phyloP scores from a whole-genome alignment of 768 basidiomycete species.

The Galerina marginata region DNA sequence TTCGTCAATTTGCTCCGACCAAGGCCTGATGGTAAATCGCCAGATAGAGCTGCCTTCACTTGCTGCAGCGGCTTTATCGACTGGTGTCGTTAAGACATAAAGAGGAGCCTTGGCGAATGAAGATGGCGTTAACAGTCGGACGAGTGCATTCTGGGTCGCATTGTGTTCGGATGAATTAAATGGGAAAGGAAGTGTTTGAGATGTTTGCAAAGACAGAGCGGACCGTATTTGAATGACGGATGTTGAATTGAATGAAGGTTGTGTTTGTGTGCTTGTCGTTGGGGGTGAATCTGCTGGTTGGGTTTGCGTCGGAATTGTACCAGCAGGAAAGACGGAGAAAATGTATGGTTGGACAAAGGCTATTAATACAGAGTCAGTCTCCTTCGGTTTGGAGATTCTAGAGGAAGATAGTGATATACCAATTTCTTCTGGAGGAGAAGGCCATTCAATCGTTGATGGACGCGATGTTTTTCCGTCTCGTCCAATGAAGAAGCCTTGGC shows the following conservation, averaged over 20 bases:
- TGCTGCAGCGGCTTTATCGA: slow-evolving; percentile 67
- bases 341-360: slow-evolving; percentile 81
- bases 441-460: slow-evolving; percentile 66
- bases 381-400: neutral
- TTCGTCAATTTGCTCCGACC: slow-evolving; percentile 87
- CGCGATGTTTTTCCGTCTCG: slow-evolving; percentile 60
- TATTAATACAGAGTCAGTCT: slow-evolving; percentile 29
- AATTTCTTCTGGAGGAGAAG: slow-evolving; percentile 82
- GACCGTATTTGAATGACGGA: slow-evolving; percentile 76
- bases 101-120: slow-evolving; percentile 56
- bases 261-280: slow-evolving; percentile 28
- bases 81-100: slow-evolving; percentile 74
- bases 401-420: slow-evolving; percentile 39
- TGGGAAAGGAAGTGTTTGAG: slow-evolving; percentile 71
- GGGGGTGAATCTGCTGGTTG: slow-evolving; percentile 28
- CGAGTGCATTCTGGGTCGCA: slow-evolving; percentile 47
- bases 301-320: slow-evolving; percentile 49
- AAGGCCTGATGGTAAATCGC: slow-evolving; percentile 71
- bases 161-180: slow-evolving; percentile 44
- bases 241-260: slow-evolving; percentile 51
- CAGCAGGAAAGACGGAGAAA: slow-evolving; percentile 74
- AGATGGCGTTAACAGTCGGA: slow-evolving; percentile 70
- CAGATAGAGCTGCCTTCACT: slow-evolving; percentile 82
- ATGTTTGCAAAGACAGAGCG: slow-evolving; percentile 62
- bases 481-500: slow-evolving; percentile 70